phyloP scores from a whole-genome alignment of 305 asterid genomes.

The Rubia tinctorum region DNA sequence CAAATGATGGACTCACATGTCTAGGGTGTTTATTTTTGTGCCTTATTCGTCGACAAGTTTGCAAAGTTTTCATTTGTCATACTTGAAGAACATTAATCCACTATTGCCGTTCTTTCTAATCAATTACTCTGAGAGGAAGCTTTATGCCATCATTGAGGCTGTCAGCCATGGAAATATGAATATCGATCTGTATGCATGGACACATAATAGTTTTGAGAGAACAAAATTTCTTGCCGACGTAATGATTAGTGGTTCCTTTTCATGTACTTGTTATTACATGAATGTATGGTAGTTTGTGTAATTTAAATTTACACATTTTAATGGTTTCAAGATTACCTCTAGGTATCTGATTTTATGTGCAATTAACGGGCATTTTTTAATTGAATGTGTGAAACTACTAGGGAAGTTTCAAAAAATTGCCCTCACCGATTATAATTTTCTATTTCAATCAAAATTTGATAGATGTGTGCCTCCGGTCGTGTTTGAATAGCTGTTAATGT shows the following conservation, averaged over 20 bases:
- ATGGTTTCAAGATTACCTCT: constrained; percentile 17
- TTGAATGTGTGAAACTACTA: too few species aligned
- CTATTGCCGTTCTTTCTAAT: constrained; percentile 83
- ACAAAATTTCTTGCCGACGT: constrained; percentile 86
- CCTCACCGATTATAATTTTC: too few species aligned
- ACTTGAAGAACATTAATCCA: constrained; percentile 64
- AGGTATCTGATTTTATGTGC: too few species aligned
- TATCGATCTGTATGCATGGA: constrained; percentile 14
- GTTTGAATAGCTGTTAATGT: too few species aligned
- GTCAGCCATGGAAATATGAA: constrained; percentile 68
- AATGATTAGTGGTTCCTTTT: constrained; percentile 14
- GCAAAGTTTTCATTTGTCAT: constrained; percentile 54
- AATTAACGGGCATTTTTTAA: too few species aligned
- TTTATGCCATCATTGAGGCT: constrained; percentile 80
- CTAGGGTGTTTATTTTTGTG: neutral
- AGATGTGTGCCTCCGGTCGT: too few species aligned
- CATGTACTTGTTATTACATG: neutral
- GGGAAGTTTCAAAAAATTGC: too few species aligned
- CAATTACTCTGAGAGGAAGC: constrained; percentile 58
- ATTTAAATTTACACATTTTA: neutral
- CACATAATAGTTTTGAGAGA: constrained; percentile 4
- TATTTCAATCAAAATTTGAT: too few species aligned
- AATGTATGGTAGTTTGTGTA: neutral
- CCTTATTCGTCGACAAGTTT: constrained; percentile 48
- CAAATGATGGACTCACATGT: too few species aligned